Percentiles rank a stretch among this genome's conserved stretches.
phyloP scores from a whole-genome alignment of 352 stramenopile genomes.

The Pythium scleroteichum region DNA sequence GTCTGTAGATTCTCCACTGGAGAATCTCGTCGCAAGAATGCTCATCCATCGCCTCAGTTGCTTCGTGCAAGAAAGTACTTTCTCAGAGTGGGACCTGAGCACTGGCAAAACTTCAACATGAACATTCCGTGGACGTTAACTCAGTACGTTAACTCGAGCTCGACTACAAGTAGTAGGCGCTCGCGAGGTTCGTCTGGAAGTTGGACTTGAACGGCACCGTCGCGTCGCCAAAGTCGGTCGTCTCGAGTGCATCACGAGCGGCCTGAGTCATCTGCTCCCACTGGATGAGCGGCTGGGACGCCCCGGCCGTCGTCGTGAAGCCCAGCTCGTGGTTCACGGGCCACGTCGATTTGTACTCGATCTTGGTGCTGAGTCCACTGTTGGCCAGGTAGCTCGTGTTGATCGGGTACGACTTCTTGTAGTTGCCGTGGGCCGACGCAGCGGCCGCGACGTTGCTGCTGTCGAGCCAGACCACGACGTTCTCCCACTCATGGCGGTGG shows the following conservation, averaged over 20 bases:
- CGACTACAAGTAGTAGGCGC: slow-evolving; percentile 8
- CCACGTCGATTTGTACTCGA: slow-evolving; percentile 14
- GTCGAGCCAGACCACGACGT: slow-evolving; percentile 38
- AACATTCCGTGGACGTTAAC: neutral
- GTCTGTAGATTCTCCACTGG: too few species aligned
- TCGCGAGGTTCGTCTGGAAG: slow-evolving; percentile 6
- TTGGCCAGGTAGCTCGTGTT: slow-evolving; percentile 9
- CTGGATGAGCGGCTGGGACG: slow-evolving; percentile 10
- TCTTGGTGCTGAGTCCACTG: slow-evolving; percentile 11
- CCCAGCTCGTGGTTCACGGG: slow-evolving; percentile 13
- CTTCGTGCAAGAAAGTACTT: too few species aligned
- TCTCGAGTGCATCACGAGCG: slow-evolving; percentile 5
- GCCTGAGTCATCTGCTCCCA: slow-evolving; percentile 10
- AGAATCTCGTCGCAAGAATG: too few species aligned
- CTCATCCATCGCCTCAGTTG: too few species aligned
- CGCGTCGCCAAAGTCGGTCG: slow-evolving; percentile 9
- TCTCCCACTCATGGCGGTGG: slow-evolving; percentile 38
- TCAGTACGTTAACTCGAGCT: neutral
- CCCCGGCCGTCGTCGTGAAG: neutral
- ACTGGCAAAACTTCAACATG: neutral
- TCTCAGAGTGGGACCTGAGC: neutral
- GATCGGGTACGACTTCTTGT: slow-evolving; percentile 15
- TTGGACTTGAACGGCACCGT: slow-evolving; percentile 16
- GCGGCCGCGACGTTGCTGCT: slow-evolving; percentile 9
- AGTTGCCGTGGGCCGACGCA: slow-evolving; percentile 10